Evolutionary conservation across 306 rosid species (phyloP).

Genomic region (Cucurbita argyrosperma): DNA sequence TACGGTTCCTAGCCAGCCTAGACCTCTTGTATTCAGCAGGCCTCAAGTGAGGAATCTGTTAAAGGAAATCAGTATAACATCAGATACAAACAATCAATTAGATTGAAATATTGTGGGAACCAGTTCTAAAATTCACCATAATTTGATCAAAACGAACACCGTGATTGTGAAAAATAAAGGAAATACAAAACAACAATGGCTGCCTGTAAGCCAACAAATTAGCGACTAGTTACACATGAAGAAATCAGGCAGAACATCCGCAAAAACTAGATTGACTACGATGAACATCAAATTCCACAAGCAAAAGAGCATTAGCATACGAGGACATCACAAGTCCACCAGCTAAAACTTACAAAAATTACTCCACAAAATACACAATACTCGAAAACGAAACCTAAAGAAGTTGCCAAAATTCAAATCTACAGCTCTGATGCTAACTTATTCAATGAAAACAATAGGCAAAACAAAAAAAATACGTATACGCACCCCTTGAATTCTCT

Average conservation of each 20-base stretch:
- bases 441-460: background rate
- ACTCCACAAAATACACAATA: background rate
- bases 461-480: too few relatives aligned
- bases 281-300: background rate
- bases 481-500: conserved; percentile 86
- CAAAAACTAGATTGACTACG: background rate
- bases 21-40: conserved; percentile 80
- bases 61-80: background rate
- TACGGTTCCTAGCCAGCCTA: conserved; percentile 58
- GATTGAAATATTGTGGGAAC: background rate
- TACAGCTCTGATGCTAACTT: background rate
- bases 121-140: background rate
- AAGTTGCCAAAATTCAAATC: background rate
- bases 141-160: background rate
- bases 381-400: background rate
- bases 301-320: background rate
- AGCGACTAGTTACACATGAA: background rate
- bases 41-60: conserved; percentile 58
- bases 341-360: background rate
- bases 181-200: background rate
- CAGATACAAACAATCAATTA: background rate
- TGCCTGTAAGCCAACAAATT: background rate
- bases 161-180: too few relatives aligned
- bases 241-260: background rate
- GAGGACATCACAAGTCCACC: too few relatives aligned